These are phyloP conservation scores for Kwoniella mangroviensis DNA, from an alignment of 768 basidiomycete genomes.

Conservation along the genomic window DNA sequence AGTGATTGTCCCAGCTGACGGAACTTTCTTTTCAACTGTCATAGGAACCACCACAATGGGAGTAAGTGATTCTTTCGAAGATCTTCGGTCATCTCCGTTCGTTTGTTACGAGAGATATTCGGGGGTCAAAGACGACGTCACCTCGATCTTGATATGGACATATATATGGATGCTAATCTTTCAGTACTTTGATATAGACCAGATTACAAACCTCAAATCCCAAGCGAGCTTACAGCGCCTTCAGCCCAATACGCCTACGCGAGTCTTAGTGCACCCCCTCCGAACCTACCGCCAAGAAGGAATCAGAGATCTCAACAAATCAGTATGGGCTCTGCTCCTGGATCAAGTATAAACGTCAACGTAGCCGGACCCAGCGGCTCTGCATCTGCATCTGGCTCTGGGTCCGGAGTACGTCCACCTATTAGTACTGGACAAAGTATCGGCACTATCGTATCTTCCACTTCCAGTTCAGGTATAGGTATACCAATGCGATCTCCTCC, in stretches of 20 bases:
- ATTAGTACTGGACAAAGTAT: background rate
- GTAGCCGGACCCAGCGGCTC: background rate
- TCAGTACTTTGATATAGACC: conserved; percentile 28
- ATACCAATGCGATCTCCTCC: conserved; percentile 14
- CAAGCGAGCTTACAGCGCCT: conserved; percentile 36
- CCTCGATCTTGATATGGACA: background rate
- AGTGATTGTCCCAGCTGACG: background rate
- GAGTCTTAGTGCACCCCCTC: conserved; percentile 45
- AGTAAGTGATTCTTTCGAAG: conserved; percentile 34
- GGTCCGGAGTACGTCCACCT: conserved; percentile 9
- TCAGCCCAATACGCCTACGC: conserved; percentile 50
- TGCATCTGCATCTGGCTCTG: background rate
- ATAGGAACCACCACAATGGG: conserved; percentile 51
- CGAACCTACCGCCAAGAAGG: conserved; percentile 43
- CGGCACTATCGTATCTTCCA: background rate
- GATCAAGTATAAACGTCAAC: background rate
- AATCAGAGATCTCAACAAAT: conserved; percentile 15
- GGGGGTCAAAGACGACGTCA: conserved; percentile 8
- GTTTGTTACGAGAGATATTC: background rate
- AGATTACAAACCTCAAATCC: conserved; percentile 53
- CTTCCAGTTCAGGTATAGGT: background rate
- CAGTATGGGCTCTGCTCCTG: conserved; percentile 1
- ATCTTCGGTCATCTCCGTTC: conserved; percentile 9
- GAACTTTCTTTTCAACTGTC: background rate
- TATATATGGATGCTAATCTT: too few species aligned